Evolutionary conservation across 1,284 basidiomycete species (phyloP), one percentile per base, ranked within the genome.

Genomic region (Nidula niveotomentosa): DNA sequence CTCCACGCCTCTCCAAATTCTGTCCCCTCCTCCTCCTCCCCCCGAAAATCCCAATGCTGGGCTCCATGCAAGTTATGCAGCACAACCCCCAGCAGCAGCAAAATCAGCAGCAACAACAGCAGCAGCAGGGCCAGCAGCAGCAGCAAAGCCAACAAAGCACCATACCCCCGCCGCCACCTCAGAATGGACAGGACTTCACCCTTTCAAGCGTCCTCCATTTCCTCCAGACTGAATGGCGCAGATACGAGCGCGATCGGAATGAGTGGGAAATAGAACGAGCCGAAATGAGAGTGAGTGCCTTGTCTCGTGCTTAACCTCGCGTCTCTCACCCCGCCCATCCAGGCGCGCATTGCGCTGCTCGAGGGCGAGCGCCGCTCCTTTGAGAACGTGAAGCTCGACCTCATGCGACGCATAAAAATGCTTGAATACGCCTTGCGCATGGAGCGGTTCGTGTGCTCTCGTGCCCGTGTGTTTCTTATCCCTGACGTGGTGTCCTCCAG

Each of bases 241-340:
- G 94, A 57, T 96, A 94, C 69, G 96, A 98, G 71, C 89, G 94
- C 69, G 96, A 99, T 76, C 85, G 96, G 65, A 99, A 99, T 71
- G 96, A 98, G 74, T 99, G 96, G 96, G 96, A 98, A 80, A 99
- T 99, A 66, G 96, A 99, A 76, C 81, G 96, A 62, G 96, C 97
- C 36, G 96, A 99, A 75, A 97, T 99, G 94, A 84, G 96, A 80
- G 96, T 94, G 63, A 65, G 90, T 85, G 55, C 57, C 55, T 62
- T 67, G 62, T 63, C 51, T 55, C 59, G 63, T 62, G 61, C 57
- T 58, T 48, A 49, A 63, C 53, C 56, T 56, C 52, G 62, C 58
- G 56, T 52, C 59, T 58, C 63, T 65, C 56, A 59, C 58, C 52
- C 54, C 54, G 45, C 53, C 55, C 56, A 53, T 7, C 30, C 66